These are phyloP conservation scores for Alternaria arbusti DNA, from an alignment of 2,329 filamentous ascomycete genomes.

Conservation along the genomic window DNA sequence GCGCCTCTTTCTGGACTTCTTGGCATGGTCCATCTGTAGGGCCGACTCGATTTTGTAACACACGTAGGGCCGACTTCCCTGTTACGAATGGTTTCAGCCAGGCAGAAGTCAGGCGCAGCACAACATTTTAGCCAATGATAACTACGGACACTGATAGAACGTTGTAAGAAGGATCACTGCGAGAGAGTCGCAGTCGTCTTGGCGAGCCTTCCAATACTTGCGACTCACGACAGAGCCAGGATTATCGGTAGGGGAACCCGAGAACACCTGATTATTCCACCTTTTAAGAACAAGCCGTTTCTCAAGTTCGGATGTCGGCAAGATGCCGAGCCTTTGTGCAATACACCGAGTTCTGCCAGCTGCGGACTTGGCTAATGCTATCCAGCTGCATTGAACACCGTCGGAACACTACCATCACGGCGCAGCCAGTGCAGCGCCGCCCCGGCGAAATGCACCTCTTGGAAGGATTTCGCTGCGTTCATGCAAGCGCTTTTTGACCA, in stretches of 20 bases:
- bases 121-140: not conserved
- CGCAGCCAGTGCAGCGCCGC: not conserved
- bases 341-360: not conserved
- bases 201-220: not conserved
- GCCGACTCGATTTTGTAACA: not conserved
- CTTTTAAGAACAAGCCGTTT: not conserved
- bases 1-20: not conserved
- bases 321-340: not conserved
- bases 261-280: not conserved
- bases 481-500: not conserved
- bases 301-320: not conserved
- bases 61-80: not conserved
- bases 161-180: not conserved
- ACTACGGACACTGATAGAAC: not conserved
- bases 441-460: not conserved
- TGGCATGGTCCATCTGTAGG: not conserved
- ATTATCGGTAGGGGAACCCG: not conserved
- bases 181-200: not conserved
- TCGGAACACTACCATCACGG: not conserved
- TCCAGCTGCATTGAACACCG: not conserved
- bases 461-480: not conserved
- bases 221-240: not conserved
- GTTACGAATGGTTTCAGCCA: not conserved
- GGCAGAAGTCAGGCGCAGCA: not conserved
- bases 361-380: not conserved